phyloP scores from a whole-genome alignment of 495 filamentous ascomycete genomes.

The Astrocystis sublimbata region DNA sequence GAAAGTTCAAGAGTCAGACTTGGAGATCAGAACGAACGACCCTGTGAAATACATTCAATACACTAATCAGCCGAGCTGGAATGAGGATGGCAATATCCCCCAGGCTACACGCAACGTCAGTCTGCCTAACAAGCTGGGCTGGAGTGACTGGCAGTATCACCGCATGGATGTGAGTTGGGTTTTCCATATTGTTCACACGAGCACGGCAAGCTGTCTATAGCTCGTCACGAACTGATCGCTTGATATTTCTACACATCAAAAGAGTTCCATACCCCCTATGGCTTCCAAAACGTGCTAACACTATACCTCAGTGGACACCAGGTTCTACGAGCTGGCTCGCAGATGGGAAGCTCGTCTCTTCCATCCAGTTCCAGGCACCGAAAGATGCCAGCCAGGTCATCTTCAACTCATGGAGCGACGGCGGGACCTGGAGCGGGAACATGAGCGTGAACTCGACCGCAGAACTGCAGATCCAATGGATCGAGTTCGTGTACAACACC shows the following conservation, averaged over 20 bases:
- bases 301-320: conserved; percentile 52
- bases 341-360: conserved; percentile 55
- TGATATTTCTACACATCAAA: not conserved
- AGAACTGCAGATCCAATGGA: conserved; percentile 70
- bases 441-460: conserved; percentile 61
- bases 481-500: conserved; percentile 70
- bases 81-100: conserved; percentile 44
- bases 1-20: conserved; percentile 68
- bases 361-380: conserved; percentile 64
- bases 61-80: conserved; percentile 69
- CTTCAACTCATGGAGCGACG: conserved; percentile 76
- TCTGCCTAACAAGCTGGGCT: conserved; percentile 46
- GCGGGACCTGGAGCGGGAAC: conserved; percentile 70
- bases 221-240: not conserved
- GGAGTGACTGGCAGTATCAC: conserved; percentile 68
- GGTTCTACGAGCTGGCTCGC: conserved; percentile 59
- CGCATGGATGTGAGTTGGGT: conserved; percentile 53
- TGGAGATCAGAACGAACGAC: conserved; percentile 69
- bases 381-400: conserved; percentile 58
- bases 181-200: not conserved
- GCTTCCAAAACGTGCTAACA: not conserved
- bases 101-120: conserved; percentile 49
- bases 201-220: not conserved
- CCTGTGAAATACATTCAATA: conserved; percentile 59
- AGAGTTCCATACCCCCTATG: not conserved